A percentile compares a stretch with the other conserved stretches of the same genome.
These are phyloP conservation scores for Adenanthera pavonina DNA, from an alignment of 306 rosid genomes.

Conservation along the genomic window DNA sequence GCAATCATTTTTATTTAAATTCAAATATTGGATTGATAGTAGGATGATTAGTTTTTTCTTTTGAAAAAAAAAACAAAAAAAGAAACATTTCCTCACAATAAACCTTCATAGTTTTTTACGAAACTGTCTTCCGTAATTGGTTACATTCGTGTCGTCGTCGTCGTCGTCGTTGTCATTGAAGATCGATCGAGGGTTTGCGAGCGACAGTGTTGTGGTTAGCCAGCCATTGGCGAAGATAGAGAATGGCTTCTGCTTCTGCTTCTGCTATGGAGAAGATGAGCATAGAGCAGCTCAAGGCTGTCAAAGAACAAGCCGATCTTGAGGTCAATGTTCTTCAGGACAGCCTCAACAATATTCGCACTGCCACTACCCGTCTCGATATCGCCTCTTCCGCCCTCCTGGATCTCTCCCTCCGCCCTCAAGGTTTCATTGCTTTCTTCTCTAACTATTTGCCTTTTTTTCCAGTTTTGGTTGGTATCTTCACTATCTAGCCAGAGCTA, in stretches of 20 bases:
- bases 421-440: conserved; percentile 36
- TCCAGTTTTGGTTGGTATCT: background rate
- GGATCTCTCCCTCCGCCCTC: conserved; percentile 86
- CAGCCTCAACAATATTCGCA: conserved; percentile 83
- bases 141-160: background rate
- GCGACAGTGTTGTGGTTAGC: background rate
- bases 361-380: conserved; percentile 89
- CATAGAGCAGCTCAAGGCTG: conserved; percentile 76
- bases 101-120: too few relatives aligned
- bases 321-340: conserved; percentile 90
- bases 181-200: background rate
- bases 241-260: too few relatives aligned
- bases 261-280: conserved; percentile 78
- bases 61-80: too few relatives aligned
- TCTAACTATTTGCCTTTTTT: background rate
- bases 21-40: too few relatives aligned
- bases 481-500: background rate
- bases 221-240: background rate
- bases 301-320: conserved; percentile 84
- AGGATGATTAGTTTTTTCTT: too few relatives aligned
- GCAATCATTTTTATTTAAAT: too few relatives aligned
- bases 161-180: too few relatives aligned
- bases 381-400: conserved; percentile 76
- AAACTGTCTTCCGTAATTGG: background rate
- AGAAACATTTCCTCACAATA: too few relatives aligned